A percentile compares a stretch with the other conserved stretches of the same genome.
These are phyloP conservation scores for Vitis rotundifolia DNA, from an alignment of 164 flowering plant genomes.

Conservation along the genomic window DNA sequence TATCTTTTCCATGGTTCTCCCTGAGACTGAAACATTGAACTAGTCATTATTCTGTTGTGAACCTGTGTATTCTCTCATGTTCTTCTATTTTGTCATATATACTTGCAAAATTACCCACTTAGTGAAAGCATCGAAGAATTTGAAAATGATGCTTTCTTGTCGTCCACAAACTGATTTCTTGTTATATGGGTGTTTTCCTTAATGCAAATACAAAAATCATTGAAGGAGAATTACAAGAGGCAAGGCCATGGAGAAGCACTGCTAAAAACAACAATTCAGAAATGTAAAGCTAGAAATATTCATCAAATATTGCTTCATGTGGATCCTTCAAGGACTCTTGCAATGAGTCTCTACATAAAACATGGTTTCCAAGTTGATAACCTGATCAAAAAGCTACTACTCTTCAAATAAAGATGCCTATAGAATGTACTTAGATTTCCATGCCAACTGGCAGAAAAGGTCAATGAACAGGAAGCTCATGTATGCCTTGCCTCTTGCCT, in stretches of 20 bases:
- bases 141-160: too few species aligned
- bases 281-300: constrained; percentile 64
- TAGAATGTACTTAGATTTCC: constrained; percentile 79
- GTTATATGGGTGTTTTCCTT: background rate
- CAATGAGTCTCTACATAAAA: constrained; percentile 75
- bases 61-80: too few species aligned
- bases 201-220: constrained; percentile 24
- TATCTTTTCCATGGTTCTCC: too few species aligned
- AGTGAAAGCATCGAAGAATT: background rate
- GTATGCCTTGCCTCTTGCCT: too few species aligned
- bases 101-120: background rate
- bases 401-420: constrained; percentile 75
- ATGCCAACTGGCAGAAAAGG: constrained; percentile 6
- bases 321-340: constrained; percentile 70
- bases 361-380: constrained; percentile 69
- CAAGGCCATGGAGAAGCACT: constrained; percentile 82
- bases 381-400: constrained; percentile 60
- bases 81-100: too few species aligned
- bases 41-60: too few species aligned
- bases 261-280: constrained; percentile 67
- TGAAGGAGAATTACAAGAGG: constrained; percentile 67
- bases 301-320: constrained; percentile 73
- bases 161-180: too few species aligned
- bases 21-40: too few species aligned
- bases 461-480: background rate